Percentiles rank a stretch among this genome's conserved stretches.
Evolutionary conservation across 768 basidiomycete genomes (phyloP).

Genomic region (Tylopilus sp.): DNA sequence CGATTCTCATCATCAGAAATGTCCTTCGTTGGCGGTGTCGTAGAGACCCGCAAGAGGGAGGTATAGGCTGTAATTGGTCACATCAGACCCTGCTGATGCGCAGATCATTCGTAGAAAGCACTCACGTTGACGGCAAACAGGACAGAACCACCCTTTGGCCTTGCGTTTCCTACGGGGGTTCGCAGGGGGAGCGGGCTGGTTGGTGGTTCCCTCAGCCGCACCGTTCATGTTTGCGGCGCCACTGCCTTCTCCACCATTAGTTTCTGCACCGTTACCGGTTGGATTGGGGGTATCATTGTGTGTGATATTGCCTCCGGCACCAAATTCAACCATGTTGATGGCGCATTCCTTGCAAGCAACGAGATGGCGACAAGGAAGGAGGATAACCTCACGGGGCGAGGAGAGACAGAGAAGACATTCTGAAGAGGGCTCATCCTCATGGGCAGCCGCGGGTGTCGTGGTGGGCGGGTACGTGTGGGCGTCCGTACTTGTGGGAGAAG

Average conservation of each 20-base stretch:
- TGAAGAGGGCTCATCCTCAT: constrained; percentile 70
- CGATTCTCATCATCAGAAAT: constrained; percentile 31
- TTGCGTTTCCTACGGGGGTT: constrained; percentile 77
- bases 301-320: constrained; percentile 85
- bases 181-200: constrained; percentile 26
- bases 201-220: constrained; percentile 26
- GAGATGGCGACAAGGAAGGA: constrained; percentile 89
- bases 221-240: constrained; percentile 12
- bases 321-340: constrained; percentile 96
- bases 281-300: constrained; percentile 44
- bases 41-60: constrained; percentile 80
- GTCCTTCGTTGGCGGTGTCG: constrained; percentile 51
- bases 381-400: constrained; percentile 84
- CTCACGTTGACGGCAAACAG: constrained; percentile 92
- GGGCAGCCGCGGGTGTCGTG: constrained; percentile 19
- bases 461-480: constrained; percentile 48
- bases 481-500: constrained; percentile 36
- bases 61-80: constrained; percentile 63
- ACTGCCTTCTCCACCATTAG: constrained; percentile 24
- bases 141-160: constrained; percentile 97
- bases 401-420: constrained; percentile 92
- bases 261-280: constrained; percentile 22
- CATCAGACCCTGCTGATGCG: neutral
- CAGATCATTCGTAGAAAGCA: constrained; percentile 9
- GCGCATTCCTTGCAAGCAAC: constrained; percentile 96